A percentile compares a stretch with the other conserved stretches of the same genome.
Conservation (phyloP, 1,284 basidiomycete genomes). For the Cutaneotrichosporon cavernicola region DNA sequence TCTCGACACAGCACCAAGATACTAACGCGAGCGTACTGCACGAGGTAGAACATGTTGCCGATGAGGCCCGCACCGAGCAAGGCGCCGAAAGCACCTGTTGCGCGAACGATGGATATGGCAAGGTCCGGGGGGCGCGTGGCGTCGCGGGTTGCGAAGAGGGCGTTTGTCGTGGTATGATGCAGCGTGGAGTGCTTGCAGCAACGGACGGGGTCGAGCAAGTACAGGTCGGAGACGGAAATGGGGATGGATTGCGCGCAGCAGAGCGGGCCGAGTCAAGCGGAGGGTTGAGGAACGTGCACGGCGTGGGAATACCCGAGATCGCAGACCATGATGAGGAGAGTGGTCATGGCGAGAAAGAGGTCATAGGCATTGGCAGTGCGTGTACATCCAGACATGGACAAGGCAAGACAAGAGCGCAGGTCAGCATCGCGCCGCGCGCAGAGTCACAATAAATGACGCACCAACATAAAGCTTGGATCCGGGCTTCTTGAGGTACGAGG, state of each 20-base stretch:
- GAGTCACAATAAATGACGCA: slow-evolving; percentile 28
- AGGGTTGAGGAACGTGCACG: background rate
- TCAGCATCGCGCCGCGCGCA: slow-evolving; percentile 12
- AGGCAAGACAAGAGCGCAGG: slow-evolving; percentile 7
- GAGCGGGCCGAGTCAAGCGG: background rate
- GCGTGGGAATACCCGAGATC: background rate
- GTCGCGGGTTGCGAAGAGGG: background rate
- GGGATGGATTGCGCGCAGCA: background rate
- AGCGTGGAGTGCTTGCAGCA: background rate
- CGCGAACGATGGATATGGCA: background rate
- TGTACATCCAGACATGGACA: background rate
- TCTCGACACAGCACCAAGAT: background rate
- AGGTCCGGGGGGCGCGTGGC: background rate
- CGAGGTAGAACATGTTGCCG: slow-evolving; percentile 43
- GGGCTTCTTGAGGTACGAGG: slow-evolving; percentile 47
- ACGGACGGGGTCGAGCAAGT: background rate
- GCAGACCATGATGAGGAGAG: background rate
- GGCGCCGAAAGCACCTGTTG: slow-evolving; percentile 46
- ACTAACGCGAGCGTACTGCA: slow-evolving; percentile 49
- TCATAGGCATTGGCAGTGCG: background rate
- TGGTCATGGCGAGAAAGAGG: background rate
- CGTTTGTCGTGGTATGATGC: background rate
- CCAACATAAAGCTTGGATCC: slow-evolving; percentile 48
- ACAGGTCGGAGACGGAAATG: background rate
- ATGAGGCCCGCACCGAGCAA: slow-evolving; percentile 44